Base-by-base conservation (phyloP, 2,329 filamentous ascomycete species). In the Colletotrichum lentis region DNA sequence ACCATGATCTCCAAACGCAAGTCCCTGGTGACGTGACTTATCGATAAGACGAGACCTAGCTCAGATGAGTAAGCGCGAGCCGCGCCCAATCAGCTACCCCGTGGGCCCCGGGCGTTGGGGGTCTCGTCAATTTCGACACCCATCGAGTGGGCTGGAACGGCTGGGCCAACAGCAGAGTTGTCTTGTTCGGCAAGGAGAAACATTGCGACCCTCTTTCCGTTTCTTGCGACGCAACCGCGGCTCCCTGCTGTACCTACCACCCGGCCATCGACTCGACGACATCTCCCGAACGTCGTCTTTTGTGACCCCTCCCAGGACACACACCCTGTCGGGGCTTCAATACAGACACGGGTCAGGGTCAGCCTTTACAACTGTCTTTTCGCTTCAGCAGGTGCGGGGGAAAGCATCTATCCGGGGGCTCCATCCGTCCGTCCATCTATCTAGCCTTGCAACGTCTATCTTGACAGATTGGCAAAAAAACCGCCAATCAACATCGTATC, bases 391-490 rank as follows among this genome's bases (percentile, higher is more conserved):
- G 49, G 54, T 65, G 65, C 65, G 65, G 65, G 65, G 61, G 41
- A 47, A 35, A 49, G 18, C 37, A 47, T 47, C 41, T 24, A 55
- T 56, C 65, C 54, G 54, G 35, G 44, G 24, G 43, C 27, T 55
- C 65, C 62, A 61, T 53, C 27, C 50, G 27, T 55, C 65, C 55
- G 52, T 53, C 18, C 50, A 50, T 35, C 27, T 18, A 50, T 35
- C 27, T 18, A 54, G 66, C 66, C 66, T 69, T 61, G 62, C 50
- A 39, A n/a, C 62, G 27, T 27, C 66, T 47, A 61, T 69, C 66
- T 69, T 65, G 66, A 50, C 66, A 69, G 66, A 61, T 69, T 55
- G 66, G 50, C 66, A 49, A 47, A 56, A 56, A 55, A 62, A 31
- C 55, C 62, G 41, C 56, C 43, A 69, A 65, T 50, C 56, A 61